Percentiles rank a stretch among this genome's conserved stretches.
These are phyloP conservation scores for Penicillium sp. DNA, from an alignment of 2,329 filamentous ascomycete genomes.

Conservation along the genomic window DNA sequence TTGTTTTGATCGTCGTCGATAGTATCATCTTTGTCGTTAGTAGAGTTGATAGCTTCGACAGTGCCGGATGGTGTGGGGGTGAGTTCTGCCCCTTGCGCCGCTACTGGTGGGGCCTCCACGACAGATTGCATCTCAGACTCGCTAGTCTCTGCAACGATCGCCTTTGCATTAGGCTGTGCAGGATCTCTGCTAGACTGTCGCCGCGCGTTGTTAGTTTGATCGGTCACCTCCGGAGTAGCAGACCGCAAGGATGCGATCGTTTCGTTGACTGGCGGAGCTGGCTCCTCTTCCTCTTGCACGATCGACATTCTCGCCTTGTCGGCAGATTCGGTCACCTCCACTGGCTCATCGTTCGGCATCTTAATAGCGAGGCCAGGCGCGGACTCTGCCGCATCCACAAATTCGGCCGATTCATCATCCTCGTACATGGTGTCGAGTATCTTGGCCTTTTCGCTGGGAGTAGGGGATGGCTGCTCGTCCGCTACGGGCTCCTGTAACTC, in stretches of 20 bases:
- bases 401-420: conserved; percentile 28
- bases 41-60: conserved; percentile 21
- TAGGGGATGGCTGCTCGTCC: conserved; percentile 22
- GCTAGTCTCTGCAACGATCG: conserved; percentile 23
- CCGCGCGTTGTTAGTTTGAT: conserved; percentile 21
- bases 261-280: conserved; percentile 12
- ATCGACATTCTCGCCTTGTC: conserved; percentile 19
- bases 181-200: conserved; percentile 27
- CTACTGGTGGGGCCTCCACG: conserved; percentile 16
- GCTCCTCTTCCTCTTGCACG: conserved; percentile 21
- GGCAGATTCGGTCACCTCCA: conserved; percentile 7
- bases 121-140: conserved; percentile 14
- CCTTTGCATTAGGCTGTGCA: conserved; percentile 18
- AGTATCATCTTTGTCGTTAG: conserved; percentile 10
- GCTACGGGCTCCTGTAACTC: conserved; percentile 12
- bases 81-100: conserved; percentile 27
- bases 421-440: conserved; percentile 39
- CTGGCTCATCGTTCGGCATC: conserved; percentile 8
- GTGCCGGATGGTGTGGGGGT: conserved; percentile 14
- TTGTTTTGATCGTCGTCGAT: conserved; percentile 13
- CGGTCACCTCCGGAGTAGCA: conserved; percentile 8
- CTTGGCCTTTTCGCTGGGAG: conserved; percentile 27
- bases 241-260: conserved; percentile 19
- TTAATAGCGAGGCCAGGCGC: conserved; percentile 19
- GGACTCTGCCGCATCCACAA: conserved; percentile 19